Evolutionary conservation across 2,329 filamentous ascomycete genomes (phyloP).

Genomic region (Neonectria coccinea): DNA sequence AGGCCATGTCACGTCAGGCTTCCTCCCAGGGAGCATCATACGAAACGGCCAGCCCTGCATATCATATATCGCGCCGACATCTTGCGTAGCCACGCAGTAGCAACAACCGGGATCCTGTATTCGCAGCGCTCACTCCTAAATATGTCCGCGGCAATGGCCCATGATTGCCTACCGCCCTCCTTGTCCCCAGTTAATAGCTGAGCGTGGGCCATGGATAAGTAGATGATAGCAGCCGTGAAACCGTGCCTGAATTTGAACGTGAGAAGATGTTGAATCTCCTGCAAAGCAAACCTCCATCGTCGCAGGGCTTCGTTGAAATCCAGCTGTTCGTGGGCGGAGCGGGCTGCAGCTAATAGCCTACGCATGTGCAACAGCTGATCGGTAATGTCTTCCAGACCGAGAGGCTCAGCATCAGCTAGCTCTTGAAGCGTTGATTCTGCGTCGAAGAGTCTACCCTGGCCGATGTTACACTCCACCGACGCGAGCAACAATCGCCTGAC

Average conservation of each 20-base stretch:
- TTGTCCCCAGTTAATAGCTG: constrained; percentile 40
- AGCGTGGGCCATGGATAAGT: constrained; percentile 48
- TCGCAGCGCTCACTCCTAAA: constrained; percentile 46
- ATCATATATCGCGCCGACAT: constrained; percentile 43
- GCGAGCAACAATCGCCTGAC: constrained; percentile 41
- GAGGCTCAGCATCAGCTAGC: constrained; percentile 34
- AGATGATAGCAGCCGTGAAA: constrained; percentile 43
- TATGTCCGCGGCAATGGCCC: constrained; percentile 42
- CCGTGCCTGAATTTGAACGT: constrained; percentile 39
- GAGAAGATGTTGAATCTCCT: constrained; percentile 36
- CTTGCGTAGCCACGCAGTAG: constrained; percentile 46
- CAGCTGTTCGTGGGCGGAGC: constrained; percentile 35
- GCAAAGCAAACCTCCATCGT: constrained; percentile 36
- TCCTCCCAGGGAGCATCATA: constrained; percentile 48
- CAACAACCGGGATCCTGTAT: constrained; percentile 47
- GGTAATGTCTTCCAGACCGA: constrained; percentile 45
- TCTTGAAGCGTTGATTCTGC: constrained; percentile 34
- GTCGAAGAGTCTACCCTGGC: constrained; percentile 25
- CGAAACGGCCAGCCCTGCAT: constrained; percentile 48
- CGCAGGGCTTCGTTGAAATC: constrained; percentile 33
- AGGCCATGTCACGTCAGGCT: constrained; percentile 41
- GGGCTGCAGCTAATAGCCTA: constrained; percentile 42
- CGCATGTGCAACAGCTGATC: constrained; percentile 50
- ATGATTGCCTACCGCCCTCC: constrained; percentile 31
- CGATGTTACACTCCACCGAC: constrained; percentile 41